Evolutionary conservation across 2,329 filamentous ascomycete genomes (phyloP).

Genomic region (Diaporthe sp.): DNA sequence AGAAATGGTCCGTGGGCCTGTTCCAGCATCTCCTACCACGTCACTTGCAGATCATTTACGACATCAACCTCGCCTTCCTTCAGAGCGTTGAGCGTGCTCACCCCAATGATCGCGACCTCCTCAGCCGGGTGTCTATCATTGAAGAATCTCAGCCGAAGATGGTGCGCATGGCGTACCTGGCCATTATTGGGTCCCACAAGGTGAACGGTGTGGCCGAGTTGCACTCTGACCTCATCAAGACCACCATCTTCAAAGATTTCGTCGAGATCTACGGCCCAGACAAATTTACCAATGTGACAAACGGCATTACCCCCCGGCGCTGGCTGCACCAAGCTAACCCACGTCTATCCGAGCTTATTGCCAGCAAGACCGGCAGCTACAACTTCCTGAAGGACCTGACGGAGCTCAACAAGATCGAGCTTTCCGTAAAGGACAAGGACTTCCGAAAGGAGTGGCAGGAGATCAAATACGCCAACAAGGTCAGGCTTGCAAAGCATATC

Average conservation of each 20-base stretch:
- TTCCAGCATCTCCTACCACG: slow-evolving; percentile 93
- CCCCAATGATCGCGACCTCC: slow-evolving; percentile 89
- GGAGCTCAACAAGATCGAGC: slow-evolving; percentile 86
- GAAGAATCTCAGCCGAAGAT: slow-evolving; percentile 98
- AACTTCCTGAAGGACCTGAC: slow-evolving; percentile 94
- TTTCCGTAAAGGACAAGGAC: slow-evolving; percentile 84
- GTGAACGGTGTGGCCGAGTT: slow-evolving; percentile 98
- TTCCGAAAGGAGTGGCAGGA: slow-evolving; percentile 97
- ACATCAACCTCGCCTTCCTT: slow-evolving; percentile 96
- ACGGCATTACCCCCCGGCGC: slow-evolving; percentile 94
- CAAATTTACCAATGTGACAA: slow-evolving; percentile 99
- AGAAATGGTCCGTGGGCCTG: slow-evolving; percentile 97
- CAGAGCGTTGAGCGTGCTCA: slow-evolving; percentile 92
- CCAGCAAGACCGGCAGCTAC: slow-evolving; percentile 86
- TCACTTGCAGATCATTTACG: slow-evolving; percentile 97
- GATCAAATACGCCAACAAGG: slow-evolving; percentile 97
- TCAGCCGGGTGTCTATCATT: slow-evolving; percentile 93
- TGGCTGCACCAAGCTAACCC: slow-evolving; percentile 99
- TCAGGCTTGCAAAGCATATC: slow-evolving; percentile 92
- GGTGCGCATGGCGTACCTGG: slow-evolving; percentile 96
- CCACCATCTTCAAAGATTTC: slow-evolving; percentile 99
- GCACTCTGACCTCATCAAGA: slow-evolving; percentile 97
- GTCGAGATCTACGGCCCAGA: slow-evolving; percentile 94
- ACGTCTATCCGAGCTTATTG: slow-evolving; percentile 90
- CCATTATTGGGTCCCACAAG: slow-evolving; percentile 98